These are phyloP conservation scores for Chlorociboria aeruginascens DNA, from an alignment of 495 filamentous ascomycete species.

Conservation along the genomic window DNA sequence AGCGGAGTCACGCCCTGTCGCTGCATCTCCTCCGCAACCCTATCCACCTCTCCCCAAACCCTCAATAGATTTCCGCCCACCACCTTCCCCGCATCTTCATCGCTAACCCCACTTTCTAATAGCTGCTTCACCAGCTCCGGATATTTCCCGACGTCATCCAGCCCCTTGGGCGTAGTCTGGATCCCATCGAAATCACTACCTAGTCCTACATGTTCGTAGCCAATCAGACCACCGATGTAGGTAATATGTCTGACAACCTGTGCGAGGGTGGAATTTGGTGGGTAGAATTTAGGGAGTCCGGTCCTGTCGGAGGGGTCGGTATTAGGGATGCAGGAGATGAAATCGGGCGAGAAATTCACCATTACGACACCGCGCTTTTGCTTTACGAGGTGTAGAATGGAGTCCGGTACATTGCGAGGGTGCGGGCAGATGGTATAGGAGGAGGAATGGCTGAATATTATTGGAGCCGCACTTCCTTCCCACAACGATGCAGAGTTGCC, in stretches of 20 bases:
- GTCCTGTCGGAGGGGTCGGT: constrained; percentile 30
- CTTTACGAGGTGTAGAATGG: constrained; percentile 52
- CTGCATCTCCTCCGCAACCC: constrained; percentile 49
- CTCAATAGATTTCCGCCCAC: constrained; percentile 64
- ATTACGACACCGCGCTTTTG: constrained; percentile 52
- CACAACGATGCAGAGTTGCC: constrained; percentile 25
- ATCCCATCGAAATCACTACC: constrained; percentile 70
- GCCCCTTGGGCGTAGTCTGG: constrained; percentile 38
- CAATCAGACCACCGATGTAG: constrained; percentile 56
- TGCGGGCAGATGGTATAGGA: constrained; percentile 56
- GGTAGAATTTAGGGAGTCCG: constrained; percentile 45
- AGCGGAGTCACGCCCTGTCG: constrained; percentile 42
- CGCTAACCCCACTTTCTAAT: constrained; percentile 51
- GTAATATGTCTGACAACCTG: constrained; percentile 67
- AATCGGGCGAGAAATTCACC: constrained; percentile 71
- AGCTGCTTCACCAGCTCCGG: constrained; percentile 70
- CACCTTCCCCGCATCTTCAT: constrained; percentile 53
- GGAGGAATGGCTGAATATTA: constrained; percentile 64
- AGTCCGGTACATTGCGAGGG: constrained; percentile 61
- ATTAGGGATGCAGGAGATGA: constrained; percentile 54
- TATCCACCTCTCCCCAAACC: constrained; percentile 65
- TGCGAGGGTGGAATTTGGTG: constrained; percentile 57
- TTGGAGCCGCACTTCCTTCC: constrained; percentile 47
- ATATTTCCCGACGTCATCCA: constrained; percentile 75
- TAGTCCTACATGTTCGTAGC: constrained; percentile 63